phyloP scores from a whole-genome alignment of 257 asterid genomes.

The Plectranthus barbatus region DNA sequence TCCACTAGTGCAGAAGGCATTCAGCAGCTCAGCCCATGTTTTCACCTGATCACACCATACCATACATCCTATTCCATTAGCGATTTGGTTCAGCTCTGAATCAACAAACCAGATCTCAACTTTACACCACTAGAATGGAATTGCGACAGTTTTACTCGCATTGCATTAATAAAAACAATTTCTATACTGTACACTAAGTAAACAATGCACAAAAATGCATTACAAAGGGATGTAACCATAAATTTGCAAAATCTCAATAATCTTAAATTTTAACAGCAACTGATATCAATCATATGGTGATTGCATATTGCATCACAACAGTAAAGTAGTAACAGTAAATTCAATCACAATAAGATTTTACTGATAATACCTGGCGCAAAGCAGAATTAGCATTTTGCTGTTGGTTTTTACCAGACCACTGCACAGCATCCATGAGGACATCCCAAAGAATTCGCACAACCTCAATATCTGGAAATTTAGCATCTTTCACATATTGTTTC shows the following conservation, averaged over 20 bases:
- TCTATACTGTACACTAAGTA: neutral
- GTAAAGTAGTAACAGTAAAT: neutral
- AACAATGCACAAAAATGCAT: neutral
- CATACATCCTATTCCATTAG: neutral
- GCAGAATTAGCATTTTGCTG: slow-evolving; percentile 91
- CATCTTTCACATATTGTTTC: slow-evolving; percentile 84
- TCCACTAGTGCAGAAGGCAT: slow-evolving; percentile 77
- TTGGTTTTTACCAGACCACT: slow-evolving; percentile 96
- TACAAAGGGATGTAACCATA: too few relatives aligned
- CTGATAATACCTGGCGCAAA: slow-evolving; percentile 71
- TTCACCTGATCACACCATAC: slow-evolving; percentile 47
- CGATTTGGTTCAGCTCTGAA: neutral
- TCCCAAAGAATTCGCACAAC: slow-evolving; percentile 90
- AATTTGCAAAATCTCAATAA: too few relatives aligned
- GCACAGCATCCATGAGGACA: slow-evolving; percentile 96
- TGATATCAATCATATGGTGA: too few relatives aligned
- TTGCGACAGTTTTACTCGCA: neutral
- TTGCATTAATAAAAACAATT: neutral
- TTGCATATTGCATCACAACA: too few relatives aligned
- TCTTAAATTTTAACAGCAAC: too few relatives aligned
- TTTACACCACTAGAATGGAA: neutral
- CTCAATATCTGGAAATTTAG: slow-evolving; percentile 81
- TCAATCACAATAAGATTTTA: too few relatives aligned
- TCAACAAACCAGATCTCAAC: neutral
- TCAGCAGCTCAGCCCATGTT: slow-evolving; percentile 77